These are phyloP conservation scores for Exophiala phaeomuriformis DNA, from an alignment of 2,329 filamentous ascomycete genomes.

Conservation along the genomic window DNA sequence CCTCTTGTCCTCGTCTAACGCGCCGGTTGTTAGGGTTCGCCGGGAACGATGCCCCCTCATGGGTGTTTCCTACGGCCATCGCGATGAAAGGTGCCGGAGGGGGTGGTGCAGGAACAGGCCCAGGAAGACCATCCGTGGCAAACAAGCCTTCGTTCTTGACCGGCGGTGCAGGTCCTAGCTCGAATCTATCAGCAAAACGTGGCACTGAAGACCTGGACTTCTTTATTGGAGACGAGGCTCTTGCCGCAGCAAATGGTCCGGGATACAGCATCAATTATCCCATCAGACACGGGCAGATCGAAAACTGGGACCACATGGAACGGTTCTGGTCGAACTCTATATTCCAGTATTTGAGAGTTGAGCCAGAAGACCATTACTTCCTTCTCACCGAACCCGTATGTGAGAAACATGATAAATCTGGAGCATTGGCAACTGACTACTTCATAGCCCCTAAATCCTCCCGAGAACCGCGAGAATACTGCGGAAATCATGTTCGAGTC, in stretches of 20 bases:
- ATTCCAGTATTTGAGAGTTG: conserved; percentile 97
- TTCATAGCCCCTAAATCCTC: conserved; percentile 80
- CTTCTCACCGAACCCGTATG: conserved; percentile 91
- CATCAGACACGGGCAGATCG: conserved; percentile 94
- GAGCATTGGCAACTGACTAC: conserved; percentile 6
- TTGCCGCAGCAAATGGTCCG: conserved; percentile 73
- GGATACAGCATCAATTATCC: conserved; percentile 97
- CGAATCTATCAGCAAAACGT: conserved; percentile 82
- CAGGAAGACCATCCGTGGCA: conserved; percentile 78
- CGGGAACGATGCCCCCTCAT: conserved; percentile 97
- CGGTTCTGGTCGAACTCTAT: conserved; percentile 99
- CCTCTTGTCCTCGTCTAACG: conserved; percentile 13
- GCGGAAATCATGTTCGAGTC: conserved; percentile 99
- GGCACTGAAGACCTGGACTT: conserved; percentile 97
- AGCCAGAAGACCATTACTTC: conserved; percentile 98
- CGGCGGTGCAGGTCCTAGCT: conserved; percentile 73
- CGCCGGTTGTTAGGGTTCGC: conserved; percentile 65
- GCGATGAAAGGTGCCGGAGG: conserved; percentile 75
- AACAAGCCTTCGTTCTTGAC: conserved; percentile 96
- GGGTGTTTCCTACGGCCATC: conserved; percentile 98
- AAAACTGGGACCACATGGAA: conserved; percentile 99
- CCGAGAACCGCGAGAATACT: conserved; percentile 97
- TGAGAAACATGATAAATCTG: background rate
- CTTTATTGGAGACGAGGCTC: conserved; percentile 96
- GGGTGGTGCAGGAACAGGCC: conserved; percentile 66